Base-by-base conservation (phyloP, 768 basidiomycete species). In the Lactifluus volemus region DNA sequence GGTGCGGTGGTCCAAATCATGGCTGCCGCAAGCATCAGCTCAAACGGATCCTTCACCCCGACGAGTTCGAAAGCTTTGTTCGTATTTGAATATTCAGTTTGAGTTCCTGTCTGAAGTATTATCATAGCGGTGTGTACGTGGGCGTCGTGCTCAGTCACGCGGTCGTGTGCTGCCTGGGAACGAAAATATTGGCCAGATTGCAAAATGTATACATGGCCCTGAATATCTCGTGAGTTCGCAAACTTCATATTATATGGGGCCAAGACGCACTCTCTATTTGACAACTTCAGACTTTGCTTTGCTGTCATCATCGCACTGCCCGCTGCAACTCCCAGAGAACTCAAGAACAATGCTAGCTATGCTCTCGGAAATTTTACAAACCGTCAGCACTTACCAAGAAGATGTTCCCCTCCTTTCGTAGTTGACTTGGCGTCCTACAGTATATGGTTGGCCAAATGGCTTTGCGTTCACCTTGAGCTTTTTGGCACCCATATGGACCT, bases 191-290 rank as follows among this genome's bases (percentile, higher is more conserved):
- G 17, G 89, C 89, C 1, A 77, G 87, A 32, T 67, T 91, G 14
- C 89, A 92, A 69, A 83, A 78, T n/a, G 70, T 86, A 9, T 91
- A 86, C 65, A 81, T 89, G 25, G 64, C 81, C n/a, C 75, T 91
- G 45, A 91, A 91, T 68, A 71, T 89, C 30, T 53, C 81, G 84
- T 85, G 70, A 59, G 85, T 74, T 12, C 12, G 5, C 30, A 30
- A 49, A 5, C 29, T 30, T 36, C 41, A 10, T 49, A 25, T 12
- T 30, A 39, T 11, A 21, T n/a, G 39, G 17, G 12, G 38, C 17
- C 14, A 29, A 21, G 3, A 45, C 4, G 38, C 10, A 2, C 42
- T 42, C 25, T 25, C 25, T n/a, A 49, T 14, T 29, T n/a, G 9
- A 6, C 12, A 34, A 5, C 7, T 14, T 4, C 42, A 87, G 85